Evolutionary conservation across 2,329 filamentous ascomycete genomes (phyloP), one percentile per base, ranked within the genome.

Genomic region (Colletotrichum eremochloae): DNA sequence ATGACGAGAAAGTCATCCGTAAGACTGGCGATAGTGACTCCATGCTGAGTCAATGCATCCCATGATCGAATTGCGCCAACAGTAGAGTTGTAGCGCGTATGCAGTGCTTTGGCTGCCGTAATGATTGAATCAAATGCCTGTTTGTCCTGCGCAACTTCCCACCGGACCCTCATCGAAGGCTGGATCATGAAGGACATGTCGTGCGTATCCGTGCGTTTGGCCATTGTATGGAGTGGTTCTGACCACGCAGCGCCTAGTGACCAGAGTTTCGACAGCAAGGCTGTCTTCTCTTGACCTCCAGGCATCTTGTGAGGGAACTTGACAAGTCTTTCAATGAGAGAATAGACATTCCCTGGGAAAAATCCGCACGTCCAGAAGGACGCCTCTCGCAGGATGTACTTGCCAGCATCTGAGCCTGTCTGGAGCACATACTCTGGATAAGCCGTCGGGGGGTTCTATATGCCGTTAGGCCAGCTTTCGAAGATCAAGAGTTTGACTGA

Each of bases 181-280:
- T 85, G 82, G 4, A 88, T 84, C 74, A 89, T 88, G 74, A 89
- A 89, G 0, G 84, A 85, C 79, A 89, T 83, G 61, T 89, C 87
- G 67, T 89, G 87, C 0, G 86, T 89, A 66, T 88, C 85, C 5
- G 81, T 87, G 5, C 84, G 82, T 72, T 73, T 76, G 24, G 80
- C 79, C 73, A 80, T 79, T 42, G 68, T 31, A 73, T 82, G 81
- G 0, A 85, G 75, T 0, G 82, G 82, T 3, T 77, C 79, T 2
- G 80, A 77, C 83, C 82, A 84, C 1, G 74, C 57, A 4, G 67
- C 67, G 1, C 79, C 79, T 1, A 81, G 73, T 0, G 62, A 56
- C 18, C 76, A 72, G 1, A 83, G 77, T 8, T 76, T 73, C 6
- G 75, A 63, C 11, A 75, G 74, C 24, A 78, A n/a, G 2, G 62